Base-by-base conservation (phyloP, 169 alveolate species). In the Babesia ovis region DNA sequence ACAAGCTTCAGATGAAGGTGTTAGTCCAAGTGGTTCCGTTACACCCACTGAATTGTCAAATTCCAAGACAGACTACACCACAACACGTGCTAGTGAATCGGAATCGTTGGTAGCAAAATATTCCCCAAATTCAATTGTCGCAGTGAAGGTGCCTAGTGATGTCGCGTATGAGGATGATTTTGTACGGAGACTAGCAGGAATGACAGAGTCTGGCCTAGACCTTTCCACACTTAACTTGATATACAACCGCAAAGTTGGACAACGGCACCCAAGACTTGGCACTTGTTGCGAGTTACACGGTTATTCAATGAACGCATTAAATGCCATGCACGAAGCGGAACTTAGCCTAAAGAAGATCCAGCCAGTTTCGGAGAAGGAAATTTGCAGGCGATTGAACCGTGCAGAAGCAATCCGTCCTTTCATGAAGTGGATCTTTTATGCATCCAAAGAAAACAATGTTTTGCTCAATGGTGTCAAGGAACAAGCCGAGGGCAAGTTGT, bases 371-470 rank as follows among this genome's bases (percentile, higher is more conserved):
- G 55, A 69, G 29, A 59, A 74, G 50, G 86, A 79, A 43, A 18
- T 79, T 20, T 58, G 71, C 59, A 69, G 86, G 59, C 77, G 86
- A n/a, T 22, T 69, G 1, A 79, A 79, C 62, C 55, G 86, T 4
- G 70, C 55, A 22, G 70, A 79, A n/a, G 68, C 83, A 9, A 50
- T 79, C 12, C 25, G 50, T 12, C 86, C 86, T 20, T 79, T 79
- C 41, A 42, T 79, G 34, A 59, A 22, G 62, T 79, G 86, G 86
- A 66, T 79, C 20, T 68, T 79, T 58, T 23, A 41, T 66, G 83
- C 86, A 5, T 79, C 86, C 32, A 79, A 79, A 60, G 86, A 79
- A 35, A 79, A 79, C 76, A 68, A 77, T n/a, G 53, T 74, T 4
- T 16, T 79, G 57, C 60, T 79, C 35, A 70, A 79, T 68, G 76